A percentile compares a stretch with the other conserved stretches of the same genome.
phyloP scores from a whole-genome alignment of 805 yeast species.

The Candida maltosa region DNA sequence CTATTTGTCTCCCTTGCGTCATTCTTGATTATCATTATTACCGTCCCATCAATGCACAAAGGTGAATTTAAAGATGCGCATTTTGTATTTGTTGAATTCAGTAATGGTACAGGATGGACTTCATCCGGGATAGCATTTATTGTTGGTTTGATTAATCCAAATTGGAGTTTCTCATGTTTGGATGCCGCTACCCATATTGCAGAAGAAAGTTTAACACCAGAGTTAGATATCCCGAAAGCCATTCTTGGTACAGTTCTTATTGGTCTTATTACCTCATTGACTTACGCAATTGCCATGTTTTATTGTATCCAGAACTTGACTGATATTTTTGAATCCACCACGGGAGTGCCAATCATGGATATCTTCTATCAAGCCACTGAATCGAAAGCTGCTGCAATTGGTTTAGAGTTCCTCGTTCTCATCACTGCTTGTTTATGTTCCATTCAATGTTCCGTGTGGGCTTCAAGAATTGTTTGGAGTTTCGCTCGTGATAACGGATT shows the following conservation, averaged over 20 bases:
- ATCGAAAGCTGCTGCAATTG: slow-evolving; percentile 53
- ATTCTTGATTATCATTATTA: slow-evolving; percentile 49
- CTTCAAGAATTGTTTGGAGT: slow-evolving; percentile 65
- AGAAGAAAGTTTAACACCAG: slow-evolving; percentile 60
- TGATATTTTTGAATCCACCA: slow-evolving; percentile 44
- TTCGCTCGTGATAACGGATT: slow-evolving; percentile 64
- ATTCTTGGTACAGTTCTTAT: slow-evolving; percentile 62
- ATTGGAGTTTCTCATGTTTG: slow-evolving; percentile 66
- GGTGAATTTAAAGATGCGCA: slow-evolving; percentile 49
- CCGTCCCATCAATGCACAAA: slow-evolving; percentile 49
- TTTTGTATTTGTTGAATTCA: slow-evolving; percentile 53
- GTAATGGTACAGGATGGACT: slow-evolving; percentile 60
- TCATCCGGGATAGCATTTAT: slow-evolving; percentile 59
- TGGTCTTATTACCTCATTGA: slow-evolving; percentile 59
- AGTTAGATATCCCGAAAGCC: slow-evolving; percentile 57
- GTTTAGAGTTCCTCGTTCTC: slow-evolving; percentile 46
- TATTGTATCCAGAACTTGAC: slow-evolving; percentile 54
- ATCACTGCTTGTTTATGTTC: slow-evolving; percentile 57
- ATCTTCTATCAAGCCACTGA: slow-evolving; percentile 57
- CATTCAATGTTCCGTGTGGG: slow-evolving; percentile 65
- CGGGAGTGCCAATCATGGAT: slow-evolving; percentile 64
- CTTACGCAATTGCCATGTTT: slow-evolving; percentile 55
- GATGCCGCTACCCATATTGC: slow-evolving; percentile 74
- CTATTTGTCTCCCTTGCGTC: too few relatives aligned
- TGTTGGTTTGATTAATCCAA: slow-evolving; percentile 64